Conservation (phyloP, 495 filamentous ascomycete genomes). For the Bathelium albidoporum region DNA sequence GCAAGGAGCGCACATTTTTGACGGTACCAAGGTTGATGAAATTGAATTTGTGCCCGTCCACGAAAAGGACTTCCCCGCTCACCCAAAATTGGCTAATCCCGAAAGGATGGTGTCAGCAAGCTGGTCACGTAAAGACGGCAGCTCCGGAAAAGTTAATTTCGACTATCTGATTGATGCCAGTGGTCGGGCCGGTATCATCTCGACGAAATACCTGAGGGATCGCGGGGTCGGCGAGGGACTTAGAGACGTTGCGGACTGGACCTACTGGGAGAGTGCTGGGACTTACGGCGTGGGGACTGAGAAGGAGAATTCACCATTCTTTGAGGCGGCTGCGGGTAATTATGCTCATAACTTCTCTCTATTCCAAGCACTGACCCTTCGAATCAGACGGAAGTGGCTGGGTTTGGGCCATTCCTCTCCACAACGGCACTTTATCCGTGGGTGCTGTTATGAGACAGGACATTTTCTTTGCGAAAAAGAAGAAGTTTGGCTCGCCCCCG, state of each 20-base stretch:
- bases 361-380: not conserved
- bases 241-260: conserved; percentile 38
- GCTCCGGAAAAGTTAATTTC: conserved; percentile 22
- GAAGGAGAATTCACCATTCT: conserved; percentile 26
- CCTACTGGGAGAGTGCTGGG: conserved; percentile 32
- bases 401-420: conserved; percentile 39
- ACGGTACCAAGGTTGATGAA: conserved; percentile 18
- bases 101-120: not conserved
- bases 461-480: conserved; percentile 14
- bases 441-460: conserved; percentile 35
- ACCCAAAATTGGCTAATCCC: not conserved
- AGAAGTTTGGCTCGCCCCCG: conserved; percentile 11
- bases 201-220: conserved; percentile 35
- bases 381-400: conserved; percentile 34
- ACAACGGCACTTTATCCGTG: conserved; percentile 29
- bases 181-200: conserved; percentile 32
- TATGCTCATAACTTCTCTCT: not conserved
- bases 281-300: conserved; percentile 23
- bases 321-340: conserved; percentile 33
- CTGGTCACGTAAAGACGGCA: not conserved
- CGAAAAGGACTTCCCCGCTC: not conserved
- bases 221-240: conserved; percentile 29
- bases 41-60: not conserved
- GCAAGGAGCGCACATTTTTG: conserved; percentile 38
- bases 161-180: conserved; percentile 40